These are phyloP conservation scores for Fusarium tjaetaba DNA, from an alignment of 2,329 filamentous ascomycete genomes.

Conservation along the genomic window DNA sequence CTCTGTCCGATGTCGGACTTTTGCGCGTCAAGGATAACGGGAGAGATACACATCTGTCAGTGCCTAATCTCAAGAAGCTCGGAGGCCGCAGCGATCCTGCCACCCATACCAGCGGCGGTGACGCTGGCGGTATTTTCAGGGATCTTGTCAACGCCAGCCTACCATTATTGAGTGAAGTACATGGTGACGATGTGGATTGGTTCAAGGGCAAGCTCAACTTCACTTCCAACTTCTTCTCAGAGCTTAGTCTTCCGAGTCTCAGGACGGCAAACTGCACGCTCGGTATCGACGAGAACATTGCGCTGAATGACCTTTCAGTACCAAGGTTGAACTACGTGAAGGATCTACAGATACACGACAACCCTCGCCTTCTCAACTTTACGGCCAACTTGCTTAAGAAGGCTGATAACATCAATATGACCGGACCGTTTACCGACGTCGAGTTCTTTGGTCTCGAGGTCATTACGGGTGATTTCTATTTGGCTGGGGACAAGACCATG, in stretches of 20 bases:
- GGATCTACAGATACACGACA: background rate
- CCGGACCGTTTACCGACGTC: background rate
- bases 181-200: background rate
- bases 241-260: background rate
- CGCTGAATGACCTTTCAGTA: background rate
- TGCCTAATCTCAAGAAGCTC: background rate
- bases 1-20: background rate
- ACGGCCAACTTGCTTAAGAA: background rate
- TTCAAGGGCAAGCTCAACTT: background rate
- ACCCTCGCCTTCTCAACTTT: background rate
- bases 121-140: background rate
- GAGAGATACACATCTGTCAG: background rate
- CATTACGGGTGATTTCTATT: background rate
- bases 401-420: background rate
- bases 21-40: background rate
- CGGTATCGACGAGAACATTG: background rate
- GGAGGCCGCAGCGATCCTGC: background rate
- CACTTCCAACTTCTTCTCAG: background rate
- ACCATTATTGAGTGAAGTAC: fast-evolving
- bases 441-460: background rate
- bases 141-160: background rate
- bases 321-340: background rate
- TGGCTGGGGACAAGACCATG: fast-evolving
- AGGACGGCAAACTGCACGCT: background rate
- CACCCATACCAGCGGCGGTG: fast-evolving